These are phyloP conservation scores for Clarireedia homoeocarpa DNA, from an alignment of 2,329 filamentous ascomycete genomes.

Conservation along the genomic window DNA sequence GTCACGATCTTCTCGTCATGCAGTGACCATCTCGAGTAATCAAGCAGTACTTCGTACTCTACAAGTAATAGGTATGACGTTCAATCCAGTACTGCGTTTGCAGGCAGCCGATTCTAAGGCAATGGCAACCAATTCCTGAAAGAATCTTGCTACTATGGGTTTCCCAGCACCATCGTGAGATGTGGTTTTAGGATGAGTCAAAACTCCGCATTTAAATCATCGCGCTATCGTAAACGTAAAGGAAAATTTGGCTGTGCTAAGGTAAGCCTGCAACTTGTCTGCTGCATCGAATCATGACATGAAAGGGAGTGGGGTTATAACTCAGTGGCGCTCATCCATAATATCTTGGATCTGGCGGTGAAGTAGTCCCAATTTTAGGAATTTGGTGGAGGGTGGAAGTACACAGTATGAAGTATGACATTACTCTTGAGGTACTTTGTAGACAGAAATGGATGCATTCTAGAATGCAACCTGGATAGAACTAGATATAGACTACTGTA, in stretches of 20 bases:
- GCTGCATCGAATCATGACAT: neutral
- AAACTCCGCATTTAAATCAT: slow-evolving; percentile 1
- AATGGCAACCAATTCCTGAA: neutral
- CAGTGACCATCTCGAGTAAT: slow-evolving; percentile 1
- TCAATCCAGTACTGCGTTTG: neutral
- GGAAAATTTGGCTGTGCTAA: too few species aligned
- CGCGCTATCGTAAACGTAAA: too few species aligned
- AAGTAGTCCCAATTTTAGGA: neutral
- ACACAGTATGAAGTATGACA: too few species aligned
- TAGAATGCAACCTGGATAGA: neutral
- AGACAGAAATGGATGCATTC: neutral
- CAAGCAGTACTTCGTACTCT: neutral
- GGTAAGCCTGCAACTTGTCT: too few species aligned
- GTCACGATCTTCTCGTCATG: slow-evolving; percentile 8
- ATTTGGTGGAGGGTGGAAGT: neutral
- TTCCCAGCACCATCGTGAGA: too few species aligned
- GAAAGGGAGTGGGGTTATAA: slow-evolving; percentile 3
- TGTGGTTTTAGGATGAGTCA: neutral
- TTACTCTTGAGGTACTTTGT: neutral
- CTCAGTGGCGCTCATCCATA: neutral
- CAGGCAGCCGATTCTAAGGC: too few species aligned
- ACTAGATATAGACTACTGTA: neutral
- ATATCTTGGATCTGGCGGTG: slow-evolving; percentile 3
- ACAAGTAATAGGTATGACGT: neutral
- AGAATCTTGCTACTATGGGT: too few species aligned